Conservation (phyloP, 306 rosid genomes). For the Arachis hypogaea region DNA sequence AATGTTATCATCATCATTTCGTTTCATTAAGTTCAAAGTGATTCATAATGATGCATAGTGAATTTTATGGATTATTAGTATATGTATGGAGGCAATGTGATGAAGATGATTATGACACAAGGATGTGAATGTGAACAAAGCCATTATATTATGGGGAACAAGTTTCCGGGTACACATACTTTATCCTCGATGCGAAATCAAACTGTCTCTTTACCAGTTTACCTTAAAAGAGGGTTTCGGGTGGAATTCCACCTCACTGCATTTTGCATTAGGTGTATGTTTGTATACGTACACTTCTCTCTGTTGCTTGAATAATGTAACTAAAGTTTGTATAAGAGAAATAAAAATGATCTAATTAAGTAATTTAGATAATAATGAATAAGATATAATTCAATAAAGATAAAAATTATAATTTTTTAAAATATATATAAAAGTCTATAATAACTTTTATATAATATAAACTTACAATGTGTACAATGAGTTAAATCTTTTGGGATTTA, state of each 20-base stretch:
- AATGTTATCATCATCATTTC: conserved; percentile 31
- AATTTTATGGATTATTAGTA: conserved; percentile 8
- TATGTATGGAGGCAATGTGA: conserved; percentile 35
- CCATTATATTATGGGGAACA: not conserved
- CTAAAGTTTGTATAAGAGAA: no score
- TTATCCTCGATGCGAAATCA: conserved; percentile 28
- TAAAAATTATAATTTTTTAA: no score
- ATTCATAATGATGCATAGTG: conserved; percentile 34
- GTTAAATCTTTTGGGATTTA: no score
- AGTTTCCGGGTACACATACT: conserved; percentile 27
- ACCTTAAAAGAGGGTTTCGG: conserved; percentile 43
- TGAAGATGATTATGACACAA: conserved; percentile 27
- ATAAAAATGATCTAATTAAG: no score
- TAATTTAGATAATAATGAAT: no score
- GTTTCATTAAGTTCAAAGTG: conserved; percentile 44
- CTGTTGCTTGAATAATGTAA: no score
- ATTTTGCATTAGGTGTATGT: no score
- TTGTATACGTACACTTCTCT: no score
- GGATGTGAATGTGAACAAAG: conserved; percentile 20
- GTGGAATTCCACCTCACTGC: conserved; percentile 61
- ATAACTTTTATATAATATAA: no score
- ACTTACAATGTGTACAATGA: no score
- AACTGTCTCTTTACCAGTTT: conserved; percentile 8
- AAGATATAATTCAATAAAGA: no score
- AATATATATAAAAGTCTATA: no score